Conservation (phyloP, 257 asterid genomes). For the Henckelia pumila region DNA sequence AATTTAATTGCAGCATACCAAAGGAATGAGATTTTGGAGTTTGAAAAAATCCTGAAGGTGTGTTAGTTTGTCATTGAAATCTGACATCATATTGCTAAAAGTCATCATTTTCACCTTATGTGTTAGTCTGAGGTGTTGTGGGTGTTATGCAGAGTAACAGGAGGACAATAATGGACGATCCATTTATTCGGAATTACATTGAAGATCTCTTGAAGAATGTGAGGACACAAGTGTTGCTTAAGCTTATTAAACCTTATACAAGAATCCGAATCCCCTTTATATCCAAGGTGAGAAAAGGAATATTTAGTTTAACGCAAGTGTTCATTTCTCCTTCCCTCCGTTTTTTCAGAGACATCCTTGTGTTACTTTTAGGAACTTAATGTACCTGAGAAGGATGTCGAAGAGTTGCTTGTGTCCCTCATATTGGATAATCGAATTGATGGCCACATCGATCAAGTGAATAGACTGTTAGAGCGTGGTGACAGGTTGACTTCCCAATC, state of each 20-base stretch:
- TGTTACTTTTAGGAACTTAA: slow-evolving; percentile 72
- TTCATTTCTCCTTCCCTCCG: background rate
- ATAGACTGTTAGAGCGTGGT: slow-evolving; percentile 85
- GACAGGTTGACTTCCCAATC: slow-evolving; percentile 60
- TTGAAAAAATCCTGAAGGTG: slow-evolving; percentile 95
- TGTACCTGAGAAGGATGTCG: slow-evolving; percentile 95
- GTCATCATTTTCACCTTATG: slow-evolving; percentile 10
- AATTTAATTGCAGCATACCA: slow-evolving; percentile 95
- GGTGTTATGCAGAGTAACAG: slow-evolving; percentile 73
- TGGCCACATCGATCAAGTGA: slow-evolving; percentile 97
- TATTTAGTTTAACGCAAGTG: slow-evolving; percentile 12
- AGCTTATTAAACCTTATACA: slow-evolving; percentile 96
- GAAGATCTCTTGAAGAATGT: slow-evolving; percentile 98
- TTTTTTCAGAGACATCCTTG: background rate
- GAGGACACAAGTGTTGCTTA: slow-evolving; percentile 94
- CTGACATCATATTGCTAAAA: slow-evolving; percentile 21
- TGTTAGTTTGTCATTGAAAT: background rate
- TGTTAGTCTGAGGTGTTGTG: slow-evolving; percentile 13
- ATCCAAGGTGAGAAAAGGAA: slow-evolving; percentile 58
- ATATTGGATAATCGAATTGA: slow-evolving; percentile 84
- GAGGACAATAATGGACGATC: slow-evolving; percentile 98
- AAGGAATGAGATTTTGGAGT: slow-evolving; percentile 92
- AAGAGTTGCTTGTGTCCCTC: slow-evolving; percentile 84
- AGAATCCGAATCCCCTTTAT: slow-evolving; percentile 93
- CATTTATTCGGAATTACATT: slow-evolving; percentile 88